Evolutionary conservation across 2,329 filamentous ascomycete species (phyloP).

Genomic region (Rhexocercosporidium sp.): DNA sequence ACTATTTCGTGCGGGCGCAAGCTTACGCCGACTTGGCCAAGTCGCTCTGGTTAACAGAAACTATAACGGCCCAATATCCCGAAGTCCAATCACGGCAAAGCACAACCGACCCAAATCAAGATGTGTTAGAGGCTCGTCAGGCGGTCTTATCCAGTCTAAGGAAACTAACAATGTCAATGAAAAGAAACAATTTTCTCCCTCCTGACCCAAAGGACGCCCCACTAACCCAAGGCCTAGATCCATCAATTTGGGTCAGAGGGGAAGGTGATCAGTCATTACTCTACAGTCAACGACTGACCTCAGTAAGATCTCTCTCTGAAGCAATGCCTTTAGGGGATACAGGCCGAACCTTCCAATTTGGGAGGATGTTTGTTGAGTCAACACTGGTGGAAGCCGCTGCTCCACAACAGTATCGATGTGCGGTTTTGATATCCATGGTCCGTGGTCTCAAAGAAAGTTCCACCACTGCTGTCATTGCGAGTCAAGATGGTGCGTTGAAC

Average conservation of each 20-base stretch:
- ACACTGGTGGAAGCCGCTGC: conserved; percentile 76
- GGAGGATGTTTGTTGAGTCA: conserved; percentile 75
- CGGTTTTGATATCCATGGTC: conserved; percentile 77
- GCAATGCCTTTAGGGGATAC: conserved; percentile 81
- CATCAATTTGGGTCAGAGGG: conserved; percentile 81
- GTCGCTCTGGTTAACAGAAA: conserved; percentile 76
- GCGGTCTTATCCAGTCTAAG: conserved; percentile 68
- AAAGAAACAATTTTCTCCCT: conserved; percentile 79
- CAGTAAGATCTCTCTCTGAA: conserved; percentile 57
- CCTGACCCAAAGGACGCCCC: conserved; percentile 65
- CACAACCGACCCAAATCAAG: conserved; percentile 39
- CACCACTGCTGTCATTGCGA: conserved; percentile 75
- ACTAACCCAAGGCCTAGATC: conserved; percentile 79
- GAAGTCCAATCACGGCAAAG: conserved; percentile 25
- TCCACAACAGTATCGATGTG: conserved; percentile 70
- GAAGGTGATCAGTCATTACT: conserved; percentile 38
- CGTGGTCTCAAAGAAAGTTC: conserved; percentile 72
- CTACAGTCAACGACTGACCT: conserved; percentile 34
- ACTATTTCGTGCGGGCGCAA: conserved; percentile 68
- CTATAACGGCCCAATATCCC: conserved; percentile 47
- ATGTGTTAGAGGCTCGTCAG: conserved; percentile 56
- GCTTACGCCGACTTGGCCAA: conserved; percentile 87
- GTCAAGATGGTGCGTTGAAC: conserved; percentile 79
- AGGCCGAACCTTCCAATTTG: conserved; percentile 75
- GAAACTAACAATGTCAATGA: conserved; percentile 82